Evolutionary conservation across 169 alveolate genomes (phyloP).

Genomic region (Cytauxzoon felis): DNA sequence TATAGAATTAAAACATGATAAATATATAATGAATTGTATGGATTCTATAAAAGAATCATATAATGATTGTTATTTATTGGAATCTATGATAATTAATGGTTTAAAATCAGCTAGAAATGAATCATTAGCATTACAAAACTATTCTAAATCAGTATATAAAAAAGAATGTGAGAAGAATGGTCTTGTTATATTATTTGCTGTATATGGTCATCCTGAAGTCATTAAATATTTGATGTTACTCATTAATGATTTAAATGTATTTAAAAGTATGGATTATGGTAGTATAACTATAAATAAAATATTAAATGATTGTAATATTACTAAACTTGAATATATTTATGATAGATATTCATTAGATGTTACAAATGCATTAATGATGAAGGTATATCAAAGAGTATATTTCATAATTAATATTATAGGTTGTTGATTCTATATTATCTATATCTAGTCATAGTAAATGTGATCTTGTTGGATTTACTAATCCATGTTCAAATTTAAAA

Average conservation of each 20-base stretch:
- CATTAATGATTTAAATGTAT: neutral
- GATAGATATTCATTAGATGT: slow-evolving; percentile 33
- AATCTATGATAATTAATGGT: slow-evolving; percentile 10
- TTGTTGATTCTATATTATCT: slow-evolving; percentile 25
- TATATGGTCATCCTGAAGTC: slow-evolving; percentile 59
- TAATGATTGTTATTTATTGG: too few species aligned
- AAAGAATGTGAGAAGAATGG: slow-evolving; percentile 43
- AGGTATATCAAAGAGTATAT: slow-evolving; percentile 15
- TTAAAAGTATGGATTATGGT: neutral
- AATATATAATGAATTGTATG: slow-evolving; percentile 9
- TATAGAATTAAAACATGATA: slow-evolving; percentile 2
- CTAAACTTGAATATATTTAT: neutral
- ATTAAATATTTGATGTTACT: neutral
- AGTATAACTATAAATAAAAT: slow-evolving; percentile 8
- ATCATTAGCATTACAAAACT: slow-evolving; percentile 3
- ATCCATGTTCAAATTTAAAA: slow-evolving; percentile 41
- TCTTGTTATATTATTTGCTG: slow-evolving; percentile 36
- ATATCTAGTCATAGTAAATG: slow-evolving; percentile 34
- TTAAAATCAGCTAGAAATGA: slow-evolving; percentile 22
- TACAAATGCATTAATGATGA: slow-evolving; percentile 55
- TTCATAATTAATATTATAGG: slow-evolving; percentile 1
- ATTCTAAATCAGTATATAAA: neutral
- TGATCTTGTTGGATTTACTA: slow-evolving; percentile 53
- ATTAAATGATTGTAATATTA: slow-evolving; percentile 17
- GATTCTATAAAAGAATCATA: too few species aligned